phyloP scores from a whole-genome alignment of 2,329 filamentous ascomycete genomes.

The Calonectria honghensis region DNA sequence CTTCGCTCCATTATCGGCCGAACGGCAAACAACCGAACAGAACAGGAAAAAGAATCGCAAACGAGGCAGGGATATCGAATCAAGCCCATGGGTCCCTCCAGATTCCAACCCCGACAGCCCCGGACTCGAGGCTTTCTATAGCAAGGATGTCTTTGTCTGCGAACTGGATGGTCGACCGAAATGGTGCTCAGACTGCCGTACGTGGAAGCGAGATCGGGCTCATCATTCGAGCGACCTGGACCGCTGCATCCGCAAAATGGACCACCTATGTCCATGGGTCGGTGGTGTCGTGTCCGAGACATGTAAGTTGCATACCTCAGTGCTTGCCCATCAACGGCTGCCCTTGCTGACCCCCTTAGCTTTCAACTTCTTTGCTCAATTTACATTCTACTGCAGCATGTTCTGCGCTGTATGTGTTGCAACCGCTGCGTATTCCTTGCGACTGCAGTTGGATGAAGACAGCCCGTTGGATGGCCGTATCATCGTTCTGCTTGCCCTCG shows the following conservation, averaged over 20 bases:
- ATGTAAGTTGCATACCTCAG: constrained; percentile 64
- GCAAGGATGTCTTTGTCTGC: constrained; percentile 88
- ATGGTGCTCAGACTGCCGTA: constrained; percentile 89
- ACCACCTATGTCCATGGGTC: constrained; percentile 98
- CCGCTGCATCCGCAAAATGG: constrained; percentile 91
- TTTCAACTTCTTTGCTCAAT: constrained; percentile 96
- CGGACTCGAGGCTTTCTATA: constrained; percentile 85
- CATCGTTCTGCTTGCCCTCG: constrained; percentile 79
- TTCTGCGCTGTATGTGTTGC: constrained; percentile 80
- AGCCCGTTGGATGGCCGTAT: constrained; percentile 73
- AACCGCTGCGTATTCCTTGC: constrained; percentile 78
- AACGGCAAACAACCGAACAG: constrained; percentile 63
- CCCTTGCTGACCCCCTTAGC: constrained; percentile 62
- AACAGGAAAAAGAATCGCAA: constrained; percentile 47
- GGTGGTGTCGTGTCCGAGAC: constrained; percentile 93
- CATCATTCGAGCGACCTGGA: constrained; percentile 91
- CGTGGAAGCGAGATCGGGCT: constrained; percentile 91
- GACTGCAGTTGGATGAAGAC: constrained; percentile 68
- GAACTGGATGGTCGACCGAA: constrained; percentile 88
- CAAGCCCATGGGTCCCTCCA: constrained; percentile 59
- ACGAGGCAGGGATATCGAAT: constrained; percentile 54
- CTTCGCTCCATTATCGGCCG: constrained; percentile 75
- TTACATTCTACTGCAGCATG: constrained; percentile 82
- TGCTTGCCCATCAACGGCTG: not conserved
- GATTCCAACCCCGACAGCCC: constrained; percentile 76